Conservation (phyloP, 257 asterid genomes). For the Jasminum sambac region DNA sequence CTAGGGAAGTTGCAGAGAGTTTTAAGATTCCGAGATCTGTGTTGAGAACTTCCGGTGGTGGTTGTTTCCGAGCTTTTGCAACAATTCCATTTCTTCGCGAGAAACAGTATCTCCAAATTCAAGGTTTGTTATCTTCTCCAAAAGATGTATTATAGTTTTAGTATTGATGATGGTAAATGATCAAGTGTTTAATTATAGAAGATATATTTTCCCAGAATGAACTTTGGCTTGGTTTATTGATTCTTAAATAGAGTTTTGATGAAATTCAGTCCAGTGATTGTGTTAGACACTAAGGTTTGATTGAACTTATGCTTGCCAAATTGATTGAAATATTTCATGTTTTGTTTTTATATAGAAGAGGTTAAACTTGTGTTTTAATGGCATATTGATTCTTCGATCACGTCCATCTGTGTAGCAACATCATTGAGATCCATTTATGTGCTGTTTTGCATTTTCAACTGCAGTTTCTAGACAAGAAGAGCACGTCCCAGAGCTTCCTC, state of each 20-base stretch:
- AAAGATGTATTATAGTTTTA: background rate
- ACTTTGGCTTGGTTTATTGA: background rate
- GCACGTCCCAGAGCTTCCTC: slow-evolving; percentile 4
- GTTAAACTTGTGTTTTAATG: background rate
- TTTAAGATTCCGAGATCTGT: background rate
- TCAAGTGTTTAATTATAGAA: background rate
- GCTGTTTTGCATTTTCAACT: background rate
- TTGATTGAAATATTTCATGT: background rate
- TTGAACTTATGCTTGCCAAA: slow-evolving; percentile 1
- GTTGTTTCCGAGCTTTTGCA: background rate
- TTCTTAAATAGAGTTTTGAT: background rate
- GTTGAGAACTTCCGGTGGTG: background rate
- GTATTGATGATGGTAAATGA: background rate
- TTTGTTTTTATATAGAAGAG: background rate
- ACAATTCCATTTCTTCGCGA: background rate
- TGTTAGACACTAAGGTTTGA: background rate
- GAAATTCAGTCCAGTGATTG: background rate
- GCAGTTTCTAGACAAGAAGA: slow-evolving; percentile 7
- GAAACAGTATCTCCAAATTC: background rate
- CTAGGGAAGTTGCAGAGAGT: slow-evolving; percentile 3
- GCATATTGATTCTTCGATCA: too few species aligned
- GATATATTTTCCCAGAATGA: too few species aligned
- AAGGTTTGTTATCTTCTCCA: background rate
- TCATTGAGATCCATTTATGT: background rate
- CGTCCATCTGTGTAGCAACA: background rate